phyloP scores from a whole-genome alignment of 805 yeast genomes.

The Saturnispora zaruensis region DNA sequence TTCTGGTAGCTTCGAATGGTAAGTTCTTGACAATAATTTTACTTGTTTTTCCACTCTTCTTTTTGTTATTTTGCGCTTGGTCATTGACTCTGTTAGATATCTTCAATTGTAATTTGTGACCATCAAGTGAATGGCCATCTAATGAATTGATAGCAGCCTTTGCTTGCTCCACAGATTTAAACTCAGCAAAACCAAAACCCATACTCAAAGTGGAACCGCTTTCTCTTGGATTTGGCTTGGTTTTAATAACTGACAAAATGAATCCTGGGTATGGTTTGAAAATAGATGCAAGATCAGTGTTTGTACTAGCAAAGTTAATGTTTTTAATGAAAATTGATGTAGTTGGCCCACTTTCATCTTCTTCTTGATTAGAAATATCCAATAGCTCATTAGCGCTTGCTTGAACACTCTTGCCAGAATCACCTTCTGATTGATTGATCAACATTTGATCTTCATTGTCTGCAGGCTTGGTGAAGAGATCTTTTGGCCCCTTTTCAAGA shows the following conservation, averaged over 20 bases:
- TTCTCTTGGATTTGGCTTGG: constrained; percentile 78
- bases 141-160: constrained; percentile 60
- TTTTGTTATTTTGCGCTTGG: constrained; percentile 29
- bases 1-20: constrained; percentile 92
- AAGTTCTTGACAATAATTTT: constrained; percentile 92
- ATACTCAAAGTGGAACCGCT: constrained; percentile 62
- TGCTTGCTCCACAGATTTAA: constrained; percentile 70
- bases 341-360: constrained; percentile 55
- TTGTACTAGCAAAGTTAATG: constrained; percentile 74
- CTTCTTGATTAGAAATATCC: constrained; percentile 20
- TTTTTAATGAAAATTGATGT: constrained; percentile 88
- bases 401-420: constrained; percentile 36
- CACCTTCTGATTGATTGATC: constrained; percentile 20
- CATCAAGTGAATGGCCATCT: constrained; percentile 75
- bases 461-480: constrained; percentile 60
- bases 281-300: constrained; percentile 42
- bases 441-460: constrained; percentile 24
- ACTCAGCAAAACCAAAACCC: constrained; percentile 98
- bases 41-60: constrained; percentile 39
- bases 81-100: constrained; percentile 64
- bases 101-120: constrained; percentile 84
- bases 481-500: constrained; percentile 89
- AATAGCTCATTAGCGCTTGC: constrained; percentile 37
- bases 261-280: constrained; percentile 75
- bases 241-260: constrained; percentile 71